phyloP scores from a whole-genome alignment of 257 asterid genomes.

The Cinchona pubescens region DNA sequence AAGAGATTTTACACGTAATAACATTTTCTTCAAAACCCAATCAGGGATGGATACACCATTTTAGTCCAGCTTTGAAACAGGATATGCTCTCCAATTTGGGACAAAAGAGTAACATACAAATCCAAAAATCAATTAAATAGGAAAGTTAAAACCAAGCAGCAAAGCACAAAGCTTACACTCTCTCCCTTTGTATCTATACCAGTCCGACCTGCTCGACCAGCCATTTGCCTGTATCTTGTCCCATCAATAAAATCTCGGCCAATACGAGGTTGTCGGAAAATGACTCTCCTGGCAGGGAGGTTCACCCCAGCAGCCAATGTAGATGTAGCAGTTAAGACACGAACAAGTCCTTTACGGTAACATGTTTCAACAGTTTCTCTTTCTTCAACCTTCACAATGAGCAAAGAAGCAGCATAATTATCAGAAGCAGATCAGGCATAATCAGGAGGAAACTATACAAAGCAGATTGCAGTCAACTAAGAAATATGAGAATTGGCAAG shows the following conservation, averaged over 20 bases:
- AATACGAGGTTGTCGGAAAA: conserved; percentile 94
- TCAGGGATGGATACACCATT: neutral
- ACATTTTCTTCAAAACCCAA: neutral
- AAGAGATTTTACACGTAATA: neutral
- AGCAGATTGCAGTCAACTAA: neutral
- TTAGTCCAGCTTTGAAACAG: neutral
- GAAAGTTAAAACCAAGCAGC: neutral
- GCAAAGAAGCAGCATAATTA: conserved; percentile 16
- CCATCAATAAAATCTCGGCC: conserved; percentile 97
- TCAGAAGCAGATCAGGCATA: conserved; percentile 9
- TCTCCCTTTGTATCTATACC: conserved; percentile 99
- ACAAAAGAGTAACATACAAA: neutral
- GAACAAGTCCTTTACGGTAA: conserved; percentile 95
- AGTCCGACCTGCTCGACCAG: conserved; percentile 99
- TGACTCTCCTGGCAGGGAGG: conserved; percentile 97
- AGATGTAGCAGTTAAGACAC: conserved; percentile 99
- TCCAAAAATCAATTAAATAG: neutral
- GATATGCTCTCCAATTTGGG: neutral
- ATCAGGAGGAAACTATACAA: conserved; percentile 8
- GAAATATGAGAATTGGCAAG: neutral
- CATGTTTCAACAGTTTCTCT: conserved; percentile 95
- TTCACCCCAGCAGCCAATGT: conserved; percentile 99
- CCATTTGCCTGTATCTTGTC: conserved; percentile 91
- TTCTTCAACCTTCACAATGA: conserved; percentile 74
- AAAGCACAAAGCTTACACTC: conserved; percentile 60